Evolutionary conservation across 2,329 filamentous ascomycete species (phyloP).

Genomic region (Fusarium marasasianum): DNA sequence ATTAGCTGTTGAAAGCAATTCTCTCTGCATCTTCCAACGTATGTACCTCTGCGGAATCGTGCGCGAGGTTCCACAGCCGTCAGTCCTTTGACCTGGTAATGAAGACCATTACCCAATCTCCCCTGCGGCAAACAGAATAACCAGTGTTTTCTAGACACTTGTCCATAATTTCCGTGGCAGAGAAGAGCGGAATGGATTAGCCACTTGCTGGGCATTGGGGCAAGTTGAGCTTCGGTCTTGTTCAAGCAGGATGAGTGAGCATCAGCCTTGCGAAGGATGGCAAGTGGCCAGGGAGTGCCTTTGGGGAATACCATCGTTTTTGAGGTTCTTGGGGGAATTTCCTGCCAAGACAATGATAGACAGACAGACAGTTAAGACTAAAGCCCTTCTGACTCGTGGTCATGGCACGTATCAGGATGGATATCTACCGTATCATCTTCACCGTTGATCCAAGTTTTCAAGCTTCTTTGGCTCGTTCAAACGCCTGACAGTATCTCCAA

Average conservation of each 20-base stretch:
- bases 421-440: no score
- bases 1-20: slow-evolving; percentile 59
- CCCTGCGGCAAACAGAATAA: slow-evolving; percentile 61
- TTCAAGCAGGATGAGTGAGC: not conserved
- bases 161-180: not conserved
- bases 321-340: not conserved
- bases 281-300: not conserved
- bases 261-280: not conserved
- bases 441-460: no score
- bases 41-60: slow-evolving; percentile 61
- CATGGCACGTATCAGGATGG: not conserved
- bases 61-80: slow-evolving; percentile 64
- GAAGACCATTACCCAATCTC: slow-evolving; percentile 67
- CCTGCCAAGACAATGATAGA: no score
- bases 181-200: slow-evolving; percentile 54
- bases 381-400: not conserved
- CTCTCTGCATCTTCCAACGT: slow-evolving; percentile 52
- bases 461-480: not conserved
- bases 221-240: not conserved
- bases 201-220: slow-evolving; percentile 59
- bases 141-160: slow-evolving; percentile 63
- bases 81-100: slow-evolving; percentile 63
- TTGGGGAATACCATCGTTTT: not conserved
- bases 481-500: not conserved
- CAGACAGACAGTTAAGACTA: not conserved